Evolutionary conservation across 306 rosid species (phyloP), one percentile per base, ranked within the genome.

Genomic region (Prunus mira): DNA sequence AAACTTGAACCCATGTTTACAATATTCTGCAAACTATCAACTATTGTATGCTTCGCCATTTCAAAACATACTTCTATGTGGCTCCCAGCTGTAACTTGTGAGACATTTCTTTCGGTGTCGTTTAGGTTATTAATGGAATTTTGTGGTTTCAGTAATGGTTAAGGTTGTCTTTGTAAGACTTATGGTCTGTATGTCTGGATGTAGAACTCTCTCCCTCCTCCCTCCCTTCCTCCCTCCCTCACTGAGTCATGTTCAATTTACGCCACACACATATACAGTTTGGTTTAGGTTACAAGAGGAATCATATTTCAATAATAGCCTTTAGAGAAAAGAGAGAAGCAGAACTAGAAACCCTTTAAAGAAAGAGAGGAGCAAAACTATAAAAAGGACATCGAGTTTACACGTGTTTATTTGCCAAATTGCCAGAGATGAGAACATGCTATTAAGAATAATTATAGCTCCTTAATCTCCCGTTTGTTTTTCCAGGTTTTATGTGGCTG

Each of bases 401-500:
- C 25, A 24, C 51, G 22, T 7, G 9, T 34, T 38, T 38, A 72
- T 72, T 60, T 56, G 41, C 45, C 76, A 1, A 32, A 18, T 60
- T 56, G 41, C 45, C 66, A 1, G 52, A 18, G 27, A 6, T 45
- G 67, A 10, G 51, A 46, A 43, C 46, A 4, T 60, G 27, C 47
- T 60, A 7, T 46, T 61, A 30, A 27, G 57, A 43, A 45, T 71
- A 30, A 51, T 77, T 67, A 18, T 66, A 41, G 78, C 46, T 65
- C 41, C 54, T 52, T 78, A 67, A 70, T 81, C 45, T 61, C 71
- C 58, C 15, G 56, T 22, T 6, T 80, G 76, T 17, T 19, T 64
- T 65, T 83, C 78, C 92, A 95, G 98, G 90, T 95, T 95, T 84
- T 95, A 95, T 79, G 97, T 88, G 84, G 96, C 98, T 27, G 98